A percentile compares a stretch with the other conserved stretches of the same genome.
Conservation (phyloP, 768 basidiomycete genomes). For the Leccinellum rugosiceps region DNA sequence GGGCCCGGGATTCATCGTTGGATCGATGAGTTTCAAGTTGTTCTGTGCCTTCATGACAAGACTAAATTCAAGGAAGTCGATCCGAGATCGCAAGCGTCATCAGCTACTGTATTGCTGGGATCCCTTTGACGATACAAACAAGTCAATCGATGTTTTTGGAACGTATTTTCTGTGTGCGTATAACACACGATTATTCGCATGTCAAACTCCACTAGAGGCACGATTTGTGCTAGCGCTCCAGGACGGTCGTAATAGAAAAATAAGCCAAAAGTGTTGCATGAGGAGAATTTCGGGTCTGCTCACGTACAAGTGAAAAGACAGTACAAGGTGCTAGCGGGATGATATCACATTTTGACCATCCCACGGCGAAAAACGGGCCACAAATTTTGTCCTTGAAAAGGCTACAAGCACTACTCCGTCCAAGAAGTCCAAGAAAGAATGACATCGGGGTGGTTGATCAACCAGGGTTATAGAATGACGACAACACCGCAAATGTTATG, state of each 20-base stretch:
- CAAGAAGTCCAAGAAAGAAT: conserved; percentile 4
- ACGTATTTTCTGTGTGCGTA: not conserved
- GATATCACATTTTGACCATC: conserved; percentile 6
- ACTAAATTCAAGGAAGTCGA: conserved; percentile 13
- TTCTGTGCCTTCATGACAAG: not conserved
- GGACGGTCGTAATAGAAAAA: not conserved
- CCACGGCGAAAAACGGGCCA: conserved; percentile 6
- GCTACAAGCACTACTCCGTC: conserved; percentile 11
- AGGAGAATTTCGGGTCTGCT: not conserved
- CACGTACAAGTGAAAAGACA: conserved; percentile 5
- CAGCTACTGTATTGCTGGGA: too few relatives aligned
- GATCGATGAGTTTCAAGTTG: not conserved
- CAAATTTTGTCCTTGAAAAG: conserved; percentile 1
- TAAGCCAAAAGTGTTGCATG: not conserved
- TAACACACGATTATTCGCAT: not conserved
- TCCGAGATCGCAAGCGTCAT: conserved; percentile 11
- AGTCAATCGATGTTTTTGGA: not conserved
- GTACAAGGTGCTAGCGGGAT: conserved; percentile 5
- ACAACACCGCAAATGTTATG: conserved; percentile 1
- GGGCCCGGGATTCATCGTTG: conserved; percentile 1
- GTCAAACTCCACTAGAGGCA: not conserved
- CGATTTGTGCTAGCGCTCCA: not conserved
- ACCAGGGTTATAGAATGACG: not conserved
- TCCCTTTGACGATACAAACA: conserved; percentile 1
- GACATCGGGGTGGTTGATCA: not conserved